A percentile compares a stretch with the other conserved stretches of the same genome.
phyloP scores from a whole-genome alignment of 768 basidiomycete genomes.

The Russula ochroleuca region DNA sequence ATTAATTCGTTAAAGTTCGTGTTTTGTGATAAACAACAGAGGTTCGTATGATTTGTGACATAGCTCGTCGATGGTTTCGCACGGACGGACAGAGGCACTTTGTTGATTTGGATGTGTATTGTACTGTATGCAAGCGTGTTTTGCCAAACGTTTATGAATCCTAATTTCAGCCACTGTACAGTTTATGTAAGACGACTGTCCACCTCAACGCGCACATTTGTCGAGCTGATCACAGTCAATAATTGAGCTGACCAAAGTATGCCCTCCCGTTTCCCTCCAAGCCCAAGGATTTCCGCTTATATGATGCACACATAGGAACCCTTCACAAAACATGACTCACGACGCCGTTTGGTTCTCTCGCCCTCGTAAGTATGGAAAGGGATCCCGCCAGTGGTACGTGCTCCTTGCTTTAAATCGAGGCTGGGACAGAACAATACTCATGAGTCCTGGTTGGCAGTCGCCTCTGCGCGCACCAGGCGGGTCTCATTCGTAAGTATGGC shows the following conservation, averaged over 20 bases:
- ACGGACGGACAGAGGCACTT: background rate
- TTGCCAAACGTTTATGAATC: background rate
- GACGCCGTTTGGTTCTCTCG: conserved; percentile 98
- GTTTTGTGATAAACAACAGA: background rate
- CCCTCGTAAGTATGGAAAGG: conserved; percentile 93
- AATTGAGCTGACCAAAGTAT: conserved; percentile 8
- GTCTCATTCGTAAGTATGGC: conserved; percentile 96
- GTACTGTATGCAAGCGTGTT: background rate
- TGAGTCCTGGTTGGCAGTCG: conserved; percentile 49
- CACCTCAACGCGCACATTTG: background rate
- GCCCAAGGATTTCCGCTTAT: conserved; percentile 7
- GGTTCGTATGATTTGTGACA: background rate
- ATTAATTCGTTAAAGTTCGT: background rate
- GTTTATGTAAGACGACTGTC: conserved; percentile 17
- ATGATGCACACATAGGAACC: conserved; percentile 8
- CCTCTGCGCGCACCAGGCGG: conserved; percentile 94
- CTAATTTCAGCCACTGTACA: conserved; percentile 24
- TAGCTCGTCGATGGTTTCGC: background rate
- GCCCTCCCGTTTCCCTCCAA: background rate
- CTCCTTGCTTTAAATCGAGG: background rate
- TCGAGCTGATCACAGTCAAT: background rate
- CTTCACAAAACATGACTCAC: conserved; percentile 77
- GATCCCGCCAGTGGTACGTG: conserved; percentile 87
- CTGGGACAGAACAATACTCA: conserved; percentile 7
- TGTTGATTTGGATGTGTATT: conserved; percentile 1